phyloP scores from a whole-genome alignment of 164 flowering plant genomes.

The Magnolia officinalis region DNA sequence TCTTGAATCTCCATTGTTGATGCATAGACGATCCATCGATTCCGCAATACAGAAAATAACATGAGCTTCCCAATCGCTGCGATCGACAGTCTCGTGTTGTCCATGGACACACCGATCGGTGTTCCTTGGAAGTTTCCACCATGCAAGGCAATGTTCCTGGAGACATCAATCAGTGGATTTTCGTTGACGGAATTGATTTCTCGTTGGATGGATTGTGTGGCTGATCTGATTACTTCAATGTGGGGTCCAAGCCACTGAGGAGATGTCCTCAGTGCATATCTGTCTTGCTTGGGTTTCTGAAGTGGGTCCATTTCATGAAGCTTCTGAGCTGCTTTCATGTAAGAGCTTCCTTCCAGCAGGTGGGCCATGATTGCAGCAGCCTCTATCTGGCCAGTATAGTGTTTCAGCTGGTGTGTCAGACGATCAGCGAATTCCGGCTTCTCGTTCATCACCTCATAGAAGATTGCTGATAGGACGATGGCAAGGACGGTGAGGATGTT shows the following conservation, averaged over 20 bases:
- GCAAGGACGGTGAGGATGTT: slow-evolving; percentile 31
- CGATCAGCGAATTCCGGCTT: slow-evolving; percentile 39
- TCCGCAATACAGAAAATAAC: too few species aligned
- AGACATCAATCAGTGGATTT: slow-evolving; percentile 35
- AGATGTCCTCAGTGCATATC: slow-evolving; percentile 38
- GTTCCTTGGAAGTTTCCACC: slow-evolving; percentile 50
- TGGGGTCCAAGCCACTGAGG: slow-evolving; percentile 48
- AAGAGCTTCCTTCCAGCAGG: slow-evolving; percentile 30
- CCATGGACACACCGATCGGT: slow-evolving; percentile 47
- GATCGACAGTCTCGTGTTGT: slow-evolving; percentile 36
- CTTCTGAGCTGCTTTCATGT: slow-evolving; percentile 28
- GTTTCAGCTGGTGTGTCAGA: slow-evolving; percentile 36
- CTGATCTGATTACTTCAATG: slow-evolving; percentile 36
- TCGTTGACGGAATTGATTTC: too few species aligned
- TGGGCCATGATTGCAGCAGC: slow-evolving; percentile 42
- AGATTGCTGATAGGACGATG: slow-evolving; percentile 35
- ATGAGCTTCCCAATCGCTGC: slow-evolving; percentile 44
- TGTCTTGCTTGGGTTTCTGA: slow-evolving; percentile 42
- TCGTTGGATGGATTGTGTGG: slow-evolving; percentile 31
- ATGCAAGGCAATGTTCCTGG: slow-evolving; percentile 32
- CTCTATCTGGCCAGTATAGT: slow-evolving; percentile 46
- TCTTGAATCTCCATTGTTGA: too few species aligned
- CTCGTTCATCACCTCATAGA: slow-evolving; percentile 36
- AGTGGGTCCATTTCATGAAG: slow-evolving; percentile 30
- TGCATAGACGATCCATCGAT: too few species aligned